Percentiles rank a stretch among this genome's conserved stretches.
phyloP scores from a whole-genome alignment of 2,329 filamentous ascomycete species.

The Aspergillus sp. region DNA sequence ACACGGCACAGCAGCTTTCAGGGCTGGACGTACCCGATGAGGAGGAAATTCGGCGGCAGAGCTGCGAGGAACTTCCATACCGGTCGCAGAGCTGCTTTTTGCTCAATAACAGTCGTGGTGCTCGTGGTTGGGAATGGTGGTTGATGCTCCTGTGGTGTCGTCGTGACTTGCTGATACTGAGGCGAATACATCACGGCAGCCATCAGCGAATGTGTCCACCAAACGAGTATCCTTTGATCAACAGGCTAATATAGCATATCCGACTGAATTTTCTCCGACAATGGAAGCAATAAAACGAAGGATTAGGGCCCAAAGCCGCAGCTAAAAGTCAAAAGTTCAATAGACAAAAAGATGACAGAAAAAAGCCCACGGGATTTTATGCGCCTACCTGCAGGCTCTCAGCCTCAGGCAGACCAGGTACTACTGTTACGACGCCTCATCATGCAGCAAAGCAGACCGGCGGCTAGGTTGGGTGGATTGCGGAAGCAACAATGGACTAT shows the following conservation, averaged over 20 bases:
- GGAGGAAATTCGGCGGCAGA: slow-evolving; percentile 18
- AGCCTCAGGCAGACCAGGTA: too few species aligned
- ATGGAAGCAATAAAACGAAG: too few species aligned
- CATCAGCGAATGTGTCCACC: not conserved
- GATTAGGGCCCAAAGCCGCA: too few species aligned
- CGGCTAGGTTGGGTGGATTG: too few species aligned
- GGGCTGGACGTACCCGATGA: slow-evolving; percentile 20
- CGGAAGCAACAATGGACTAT: too few species aligned
- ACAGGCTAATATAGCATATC: not conserved
- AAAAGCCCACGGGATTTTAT: too few species aligned
- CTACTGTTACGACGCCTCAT: too few species aligned
- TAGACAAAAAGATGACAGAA: too few species aligned
- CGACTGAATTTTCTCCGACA: not conserved
- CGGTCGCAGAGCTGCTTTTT: not conserved
- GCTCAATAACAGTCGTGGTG: not conserved
- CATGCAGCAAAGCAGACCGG: too few species aligned
- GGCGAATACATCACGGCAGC: not conserved
- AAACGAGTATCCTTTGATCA: not conserved
- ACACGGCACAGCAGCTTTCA: too few species aligned
- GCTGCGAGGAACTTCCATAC: slow-evolving; percentile 19
- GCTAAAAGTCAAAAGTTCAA: too few species aligned
- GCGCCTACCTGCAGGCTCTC: too few species aligned
- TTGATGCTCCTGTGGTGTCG: slow-evolving; percentile 5
- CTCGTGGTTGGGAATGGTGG: not conserved
- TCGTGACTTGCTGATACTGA: slow-evolving; percentile 9